Conservation (phyloP, 2,329 filamentous ascomycete genomes). For the Exserohilum rostratum region DNA sequence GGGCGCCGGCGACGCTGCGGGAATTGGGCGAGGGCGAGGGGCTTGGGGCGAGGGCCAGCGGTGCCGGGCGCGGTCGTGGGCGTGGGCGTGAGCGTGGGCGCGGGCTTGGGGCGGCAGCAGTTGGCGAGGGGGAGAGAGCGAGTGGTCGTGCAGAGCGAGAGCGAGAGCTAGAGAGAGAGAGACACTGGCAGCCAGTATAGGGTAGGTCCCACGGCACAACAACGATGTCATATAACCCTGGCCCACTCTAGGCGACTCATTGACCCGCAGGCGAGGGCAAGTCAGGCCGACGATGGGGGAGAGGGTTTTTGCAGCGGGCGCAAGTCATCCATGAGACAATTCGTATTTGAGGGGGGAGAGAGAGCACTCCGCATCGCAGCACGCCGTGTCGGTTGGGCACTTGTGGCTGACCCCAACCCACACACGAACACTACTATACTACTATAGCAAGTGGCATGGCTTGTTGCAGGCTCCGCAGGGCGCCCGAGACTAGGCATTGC, state of each 20-base stretch:
- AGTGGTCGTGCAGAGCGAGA: no score
- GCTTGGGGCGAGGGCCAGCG: neutral
- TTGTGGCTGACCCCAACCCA: conserved; percentile 21
- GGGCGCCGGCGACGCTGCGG: neutral
- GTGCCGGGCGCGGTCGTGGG: neutral
- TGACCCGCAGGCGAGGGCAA: conserved; percentile 17
- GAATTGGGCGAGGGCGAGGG: neutral
- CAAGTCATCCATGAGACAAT: neutral
- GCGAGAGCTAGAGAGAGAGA: neutral
- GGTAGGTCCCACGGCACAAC: conserved; percentile 16
- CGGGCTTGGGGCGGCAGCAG: neutral
- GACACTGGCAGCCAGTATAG: conserved; percentile 7
- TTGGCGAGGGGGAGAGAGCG: neutral
- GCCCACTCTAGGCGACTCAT: conserved; percentile 23
- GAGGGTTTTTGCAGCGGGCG: conserved; percentile 6
- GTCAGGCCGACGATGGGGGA: conserved; percentile 12
- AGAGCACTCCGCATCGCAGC: conserved; percentile 7
- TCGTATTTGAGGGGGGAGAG: conserved; percentile 4
- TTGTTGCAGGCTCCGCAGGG: conserved; percentile 20
- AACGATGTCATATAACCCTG: conserved; percentile 17
- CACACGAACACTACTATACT: conserved; percentile 26
- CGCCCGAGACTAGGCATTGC: conserved; percentile 42
- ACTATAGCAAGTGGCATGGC: no score
- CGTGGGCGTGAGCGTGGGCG: neutral
- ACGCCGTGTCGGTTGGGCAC: conserved; percentile 14